Conservation (phyloP, 2,329 filamentous ascomycete species). For the Pseudogymnoascus sp. region DNA sequence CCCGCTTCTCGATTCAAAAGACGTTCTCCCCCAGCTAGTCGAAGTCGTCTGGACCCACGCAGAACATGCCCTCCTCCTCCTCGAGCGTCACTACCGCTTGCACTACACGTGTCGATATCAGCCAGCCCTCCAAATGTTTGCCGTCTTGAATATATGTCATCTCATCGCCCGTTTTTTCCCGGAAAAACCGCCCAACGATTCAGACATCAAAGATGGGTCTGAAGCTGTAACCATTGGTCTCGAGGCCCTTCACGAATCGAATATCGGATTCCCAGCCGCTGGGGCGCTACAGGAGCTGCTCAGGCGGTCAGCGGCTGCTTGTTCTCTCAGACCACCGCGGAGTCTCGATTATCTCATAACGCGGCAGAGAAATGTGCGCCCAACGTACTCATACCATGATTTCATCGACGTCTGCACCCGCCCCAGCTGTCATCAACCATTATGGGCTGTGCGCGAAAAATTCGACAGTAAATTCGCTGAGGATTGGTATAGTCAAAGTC, state of each 20-base stretch:
- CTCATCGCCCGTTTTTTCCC: slow-evolving; percentile 27
- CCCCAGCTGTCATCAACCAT: slow-evolving; percentile 25
- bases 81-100: slow-evolving; percentile 23
- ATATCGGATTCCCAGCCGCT: slow-evolving; percentile 25
- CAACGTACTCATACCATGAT: slow-evolving; percentile 20
- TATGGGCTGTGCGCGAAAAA: slow-evolving; percentile 23
- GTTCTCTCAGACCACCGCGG: slow-evolving; percentile 19
- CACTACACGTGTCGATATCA: slow-evolving; percentile 28
- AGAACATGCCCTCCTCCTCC: slow-evolving; percentile 26
- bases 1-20: too few relatives aligned
- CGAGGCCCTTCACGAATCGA: slow-evolving; percentile 25
- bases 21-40: too few relatives aligned
- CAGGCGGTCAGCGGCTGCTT: slow-evolving; percentile 22
- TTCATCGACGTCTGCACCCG: slow-evolving; percentile 29
- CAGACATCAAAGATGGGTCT: slow-evolving; percentile 19
- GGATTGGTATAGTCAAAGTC: slow-evolving; percentile 21
- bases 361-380: background rate
- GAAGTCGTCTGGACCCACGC: slow-evolving; percentile 26
- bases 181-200: slow-evolving; percentile 15
- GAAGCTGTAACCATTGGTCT: slow-evolving; percentile 26
- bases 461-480: slow-evolving; percentile 25
- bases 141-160: slow-evolving; percentile 27
- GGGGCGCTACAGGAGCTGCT: slow-evolving; percentile 28
- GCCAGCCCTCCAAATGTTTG: slow-evolving; percentile 29
- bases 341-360: slow-evolving; percentile 17